Evolutionary conservation across 1,139 yeast species (phyloP), one percentile per base, ranked within the genome.

Genomic region (Wickerhamiella infanticola): DNA sequence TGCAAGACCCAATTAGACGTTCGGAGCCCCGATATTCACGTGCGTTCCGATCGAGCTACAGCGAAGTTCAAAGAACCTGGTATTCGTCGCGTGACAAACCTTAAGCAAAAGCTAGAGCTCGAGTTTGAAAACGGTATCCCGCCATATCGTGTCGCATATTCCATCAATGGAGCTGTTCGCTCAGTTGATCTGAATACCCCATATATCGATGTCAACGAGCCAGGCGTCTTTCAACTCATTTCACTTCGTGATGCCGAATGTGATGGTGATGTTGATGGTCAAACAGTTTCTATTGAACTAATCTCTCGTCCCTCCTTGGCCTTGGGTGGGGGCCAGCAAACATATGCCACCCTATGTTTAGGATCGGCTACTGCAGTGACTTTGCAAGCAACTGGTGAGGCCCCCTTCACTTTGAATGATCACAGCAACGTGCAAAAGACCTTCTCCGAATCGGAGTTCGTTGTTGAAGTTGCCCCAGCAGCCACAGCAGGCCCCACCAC

Each of bases 1-100:
- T 90, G 99, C 64, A 67, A 73, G 13, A 86, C 83, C 9, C 75
- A 76, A n/a, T 64, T 80, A 47, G 69, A 70, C 35, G 74, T 72
- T 35, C 74, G 75, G 37, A 79, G 74, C 47, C 75, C 81, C 24
- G 69, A 64, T 29, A 66, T 86, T 18, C 68, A 70, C 29, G 86
- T 86, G 1, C 72, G 86, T 53, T 66, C 35, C 3, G 33, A 13
- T 7, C 39, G 24, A 18, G 8, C 39, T 7, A 18, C 9, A n/a
- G 39, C 78, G 45, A 83, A 78, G 50, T 73, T 75, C 53, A 64
- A 66, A 43, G 61, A 68, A 3, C 48, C 62, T 45, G 67, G 75
- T 73, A 8, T 52, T 58, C 1, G n/a, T 59, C 61, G 63, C n/a
- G 64, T 79, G 36, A 60, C 59, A 13, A 77, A 51, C 23, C 39